Percentiles rank a stretch among this genome's conserved stretches.
These are phyloP conservation scores for Wickerhamomyces subpelliculosus DNA, from an alignment of 805 yeast genomes.

Conservation along the genomic window DNA sequence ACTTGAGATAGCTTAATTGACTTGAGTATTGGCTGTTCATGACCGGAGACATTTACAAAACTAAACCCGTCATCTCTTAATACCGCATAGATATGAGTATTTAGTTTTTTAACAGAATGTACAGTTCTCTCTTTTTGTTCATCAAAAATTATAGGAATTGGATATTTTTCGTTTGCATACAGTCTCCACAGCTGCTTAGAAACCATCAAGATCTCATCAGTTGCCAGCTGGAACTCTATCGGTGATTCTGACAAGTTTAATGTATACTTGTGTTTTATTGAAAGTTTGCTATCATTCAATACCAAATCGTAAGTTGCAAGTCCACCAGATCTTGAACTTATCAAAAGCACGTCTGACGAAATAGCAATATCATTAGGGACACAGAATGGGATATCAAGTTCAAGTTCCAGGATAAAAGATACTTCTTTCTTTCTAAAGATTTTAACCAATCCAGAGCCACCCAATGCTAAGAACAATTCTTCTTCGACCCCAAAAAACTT, in stretches of 20 bases:
- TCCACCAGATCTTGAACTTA: conserved; percentile 19
- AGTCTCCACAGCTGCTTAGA: conserved; percentile 16
- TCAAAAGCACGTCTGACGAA: conserved; percentile 6
- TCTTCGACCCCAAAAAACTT: conserved; percentile 9
- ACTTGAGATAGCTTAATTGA: conserved; percentile 19
- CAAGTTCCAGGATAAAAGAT: too few relatives aligned
- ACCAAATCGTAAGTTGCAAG: conserved; percentile 3
- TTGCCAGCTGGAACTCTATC: conserved; percentile 8
- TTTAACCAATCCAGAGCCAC: conserved; percentile 2
- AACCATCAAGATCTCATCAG: conserved; percentile 10
- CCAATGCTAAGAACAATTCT: conserved; percentile 6
- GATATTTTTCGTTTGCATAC: conserved; percentile 1
- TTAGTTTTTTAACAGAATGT: conserved; percentile 5
- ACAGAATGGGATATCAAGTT: not conserved
- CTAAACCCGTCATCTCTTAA: conserved; percentile 29
- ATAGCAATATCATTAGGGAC: conserved; percentile 19
- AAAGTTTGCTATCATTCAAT: not conserved
- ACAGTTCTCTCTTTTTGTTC: conserved; percentile 11
- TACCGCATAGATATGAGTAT: conserved; percentile 14
- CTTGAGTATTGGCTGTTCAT: conserved; percentile 14
- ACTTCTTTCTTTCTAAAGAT: not conserved
- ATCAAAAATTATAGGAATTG: conserved; percentile 14
- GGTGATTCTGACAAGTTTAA: conserved; percentile 12
- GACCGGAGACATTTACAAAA: conserved; percentile 12
- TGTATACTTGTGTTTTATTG: not conserved